Evolutionary conservation across 208 protist species (phyloP).

Genomic region (Trypanosoma theileri): DNA sequence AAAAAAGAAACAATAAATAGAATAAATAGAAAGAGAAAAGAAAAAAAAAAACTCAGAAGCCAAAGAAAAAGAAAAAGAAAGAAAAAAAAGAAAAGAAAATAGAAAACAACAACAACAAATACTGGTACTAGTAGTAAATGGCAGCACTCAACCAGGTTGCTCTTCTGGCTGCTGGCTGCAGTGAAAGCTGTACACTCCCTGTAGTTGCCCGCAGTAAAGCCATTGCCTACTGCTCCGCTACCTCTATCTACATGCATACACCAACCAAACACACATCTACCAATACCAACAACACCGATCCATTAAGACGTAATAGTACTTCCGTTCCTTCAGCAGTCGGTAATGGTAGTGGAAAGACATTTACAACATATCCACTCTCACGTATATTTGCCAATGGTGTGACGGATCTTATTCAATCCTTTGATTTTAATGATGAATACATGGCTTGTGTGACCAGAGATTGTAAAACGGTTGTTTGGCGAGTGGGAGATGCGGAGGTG

Average conservation of each 20-base stretch:
- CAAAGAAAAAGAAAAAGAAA: neutral
- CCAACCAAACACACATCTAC: conserved; percentile 31
- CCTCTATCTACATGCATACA: conserved; percentile 62
- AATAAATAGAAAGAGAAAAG: conserved; percentile 3
- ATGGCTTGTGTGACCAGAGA: conserved; percentile 61
- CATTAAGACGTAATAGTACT: neutral
- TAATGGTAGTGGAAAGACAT: no score
- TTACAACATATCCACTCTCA: conserved; percentile 46
- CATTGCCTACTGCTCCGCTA: conserved; percentile 62
- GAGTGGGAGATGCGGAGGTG: conserved; percentile 48
- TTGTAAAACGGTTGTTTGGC: conserved; percentile 55
- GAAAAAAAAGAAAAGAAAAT: conserved; percentile 3
- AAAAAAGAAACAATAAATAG: conserved; percentile 7
- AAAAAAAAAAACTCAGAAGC: no score
- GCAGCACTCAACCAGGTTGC: conserved; percentile 67
- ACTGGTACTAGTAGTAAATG: conserved; percentile 32
- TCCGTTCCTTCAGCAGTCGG: no score
- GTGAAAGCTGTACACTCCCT: conserved; percentile 46
- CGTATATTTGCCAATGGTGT: conserved; percentile 57
- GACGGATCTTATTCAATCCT: conserved; percentile 48
- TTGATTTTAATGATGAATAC: conserved; percentile 84
- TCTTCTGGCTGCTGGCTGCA: conserved; percentile 68
- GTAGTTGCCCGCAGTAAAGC: conserved; percentile 51
- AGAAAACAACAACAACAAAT: neutral
- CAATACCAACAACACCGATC: neutral